Base-by-base conservation (phyloP, 129 eudicot genomes). In the Flaveria bidentis region DNA sequence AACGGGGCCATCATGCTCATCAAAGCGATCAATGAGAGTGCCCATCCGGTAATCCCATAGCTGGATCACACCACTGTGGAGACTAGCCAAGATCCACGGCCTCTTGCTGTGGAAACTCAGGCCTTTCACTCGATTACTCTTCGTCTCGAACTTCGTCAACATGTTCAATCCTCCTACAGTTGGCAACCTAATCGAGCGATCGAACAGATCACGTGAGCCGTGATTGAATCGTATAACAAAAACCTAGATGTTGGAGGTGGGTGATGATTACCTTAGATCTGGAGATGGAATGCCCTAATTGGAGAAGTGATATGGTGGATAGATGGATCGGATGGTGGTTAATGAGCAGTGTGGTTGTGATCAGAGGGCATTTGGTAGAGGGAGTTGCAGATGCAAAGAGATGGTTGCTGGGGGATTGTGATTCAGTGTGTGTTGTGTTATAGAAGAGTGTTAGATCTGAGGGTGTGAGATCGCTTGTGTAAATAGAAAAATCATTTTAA, bases 1-100 rank as follows among this genome's bases (percentile, higher is more conserved):
- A 82, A 90, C 96, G 23, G 96, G 97, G 26, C 97, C 94, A 47
- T 91, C 94, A 41, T 91, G 94, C 79, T 91, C 97, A 44, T 88
- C 94, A 26, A 88, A 91, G 0, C 94, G 89, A 75, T 91, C 97
- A 73, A 91, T 85, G 65, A 91, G 90, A 39, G 97, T 91, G 61
- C 97, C 97, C 89, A 91, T 88, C 12, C 97, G 86, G 46, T 88
- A 91, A 79, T 91, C 85, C 85, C 85, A 81, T 58, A 81, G 77
- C 77, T 81, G 85, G 81, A 81, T 81, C 47, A 81, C 85, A 51
- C 85, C 85, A 70, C 85, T 81, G 44, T 81, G 85, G 76, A 81
- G 85, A 71, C 81, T 75, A 39, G 85, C 85, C 66, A 81, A 76
- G 81, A 81, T 81, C 85, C 80, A 81, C 9, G 85, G 85, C 57